A percentile compares a stretch with the other conserved stretches of the same genome.
phyloP scores from a whole-genome alignment of 2,329 filamentous ascomycete species.

The Bertia moriformis region DNA sequence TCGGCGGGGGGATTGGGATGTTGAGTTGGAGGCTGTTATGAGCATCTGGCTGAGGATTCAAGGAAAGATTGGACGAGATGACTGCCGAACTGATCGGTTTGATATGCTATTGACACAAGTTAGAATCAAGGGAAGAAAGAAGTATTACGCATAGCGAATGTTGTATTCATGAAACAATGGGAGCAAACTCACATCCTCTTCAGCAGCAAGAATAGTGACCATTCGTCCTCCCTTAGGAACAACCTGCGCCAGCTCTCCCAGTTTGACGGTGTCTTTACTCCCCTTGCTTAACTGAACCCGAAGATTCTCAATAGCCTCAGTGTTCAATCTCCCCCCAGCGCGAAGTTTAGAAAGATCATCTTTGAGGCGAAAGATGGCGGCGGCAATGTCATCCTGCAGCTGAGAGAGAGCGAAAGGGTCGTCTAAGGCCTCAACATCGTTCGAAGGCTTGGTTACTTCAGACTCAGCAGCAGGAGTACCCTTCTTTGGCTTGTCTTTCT shows the following conservation, averaged over 20 bases:
- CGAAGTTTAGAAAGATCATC: constrained; percentile 47
- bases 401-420: constrained; percentile 47
- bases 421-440: constrained; percentile 9
- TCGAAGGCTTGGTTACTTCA: not conserved
- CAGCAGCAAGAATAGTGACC: constrained; percentile 46
- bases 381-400: constrained; percentile 38
- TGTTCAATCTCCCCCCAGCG: constrained; percentile 46
- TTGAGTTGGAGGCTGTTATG: constrained; percentile 32
- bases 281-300: constrained; percentile 41
- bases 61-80: constrained; percentile 29
- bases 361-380: constrained; percentile 37
- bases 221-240: constrained; percentile 46
- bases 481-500: not conserved
- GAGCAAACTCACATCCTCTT: constrained; percentile 34
- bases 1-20: constrained; percentile 39
- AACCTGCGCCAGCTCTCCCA: constrained; percentile 53
- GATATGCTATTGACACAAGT: constrained; percentile 24
- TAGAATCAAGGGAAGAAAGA: not conserved
- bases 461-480: not conserved
- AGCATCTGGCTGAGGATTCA: constrained; percentile 30
- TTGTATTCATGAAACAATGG: not conserved
- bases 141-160: constrained; percentile 1
- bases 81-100: constrained; percentile 38
- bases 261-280: constrained; percentile 29
- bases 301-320: constrained; percentile 42